Conservation (phyloP, 805 yeast species). For the Deakozyma indianensis region DNA sequence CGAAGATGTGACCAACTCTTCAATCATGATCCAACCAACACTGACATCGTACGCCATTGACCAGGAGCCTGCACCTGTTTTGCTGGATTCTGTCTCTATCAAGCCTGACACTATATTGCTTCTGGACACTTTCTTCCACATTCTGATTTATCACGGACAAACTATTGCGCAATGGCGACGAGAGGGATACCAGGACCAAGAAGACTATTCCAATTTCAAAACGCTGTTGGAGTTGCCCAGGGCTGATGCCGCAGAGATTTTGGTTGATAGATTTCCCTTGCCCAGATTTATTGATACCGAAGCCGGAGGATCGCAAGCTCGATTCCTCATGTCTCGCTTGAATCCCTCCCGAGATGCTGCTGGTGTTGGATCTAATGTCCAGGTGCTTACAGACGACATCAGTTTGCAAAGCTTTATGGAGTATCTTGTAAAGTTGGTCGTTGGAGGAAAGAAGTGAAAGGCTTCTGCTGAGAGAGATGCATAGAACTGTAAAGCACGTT, state of each 20-base stretch:
- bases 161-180: constrained; percentile 89
- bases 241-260: constrained; percentile 75
- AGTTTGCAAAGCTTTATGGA: constrained; percentile 82
- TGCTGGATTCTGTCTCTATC: constrained; percentile 78
- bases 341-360: constrained; percentile 64
- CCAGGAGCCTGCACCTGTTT: constrained; percentile 64
- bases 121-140: constrained; percentile 86
- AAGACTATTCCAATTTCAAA: constrained; percentile 72
- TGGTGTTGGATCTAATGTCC: constrained; percentile 29
- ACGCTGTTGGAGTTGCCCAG: constrained; percentile 71
- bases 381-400: constrained; percentile 84
- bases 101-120: constrained; percentile 70
- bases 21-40: constrained; percentile 93
- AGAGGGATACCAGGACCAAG: constrained; percentile 76
- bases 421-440: constrained; percentile 76
- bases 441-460: constrained; percentile 14
- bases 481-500: neutral
- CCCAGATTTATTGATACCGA: constrained; percentile 93
- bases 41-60: constrained; percentile 69
- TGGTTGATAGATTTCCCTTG: constrained; percentile 83
- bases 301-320: constrained; percentile 92
- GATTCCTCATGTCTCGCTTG: constrained; percentile 80
- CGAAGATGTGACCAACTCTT: constrained; percentile 80
- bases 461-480: neutral
- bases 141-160: constrained; percentile 82